These are phyloP conservation scores for Terfezia boudieri DNA, from an alignment of 495 filamentous ascomycete species.

Conservation along the genomic window DNA sequence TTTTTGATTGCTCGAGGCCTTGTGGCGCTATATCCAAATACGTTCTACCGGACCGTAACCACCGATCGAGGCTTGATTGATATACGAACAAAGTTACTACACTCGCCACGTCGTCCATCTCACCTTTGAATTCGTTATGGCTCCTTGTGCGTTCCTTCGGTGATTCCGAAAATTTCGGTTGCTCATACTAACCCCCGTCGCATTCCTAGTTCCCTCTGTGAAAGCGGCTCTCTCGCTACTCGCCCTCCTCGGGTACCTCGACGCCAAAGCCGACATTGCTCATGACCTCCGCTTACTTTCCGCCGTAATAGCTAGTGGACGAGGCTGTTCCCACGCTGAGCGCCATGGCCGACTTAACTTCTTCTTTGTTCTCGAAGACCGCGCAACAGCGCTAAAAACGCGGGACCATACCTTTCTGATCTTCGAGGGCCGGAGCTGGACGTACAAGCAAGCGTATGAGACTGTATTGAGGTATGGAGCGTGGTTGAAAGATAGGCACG, in stretches of 20 bases:
- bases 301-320: conserved; percentile 23
- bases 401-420: conserved; percentile 39
- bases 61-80: too few species aligned
- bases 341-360: conserved; percentile 39
- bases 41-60: too few species aligned
- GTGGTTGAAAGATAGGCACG: conserved; percentile 53
- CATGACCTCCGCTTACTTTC: conserved; percentile 41
- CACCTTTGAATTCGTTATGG: too few species aligned
- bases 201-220: too few species aligned
- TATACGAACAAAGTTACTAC: too few species aligned
- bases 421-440: conserved; percentile 54
- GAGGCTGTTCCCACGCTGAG: conserved; percentile 25
- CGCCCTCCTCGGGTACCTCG: conserved; percentile 55
- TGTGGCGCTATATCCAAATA: too few species aligned
- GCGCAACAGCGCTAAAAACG: conserved; percentile 32
- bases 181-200: too few species aligned
- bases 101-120: too few species aligned
- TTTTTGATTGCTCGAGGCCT: too few species aligned
- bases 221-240: conserved; percentile 22
- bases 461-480: conserved; percentile 52
- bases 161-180: too few species aligned
- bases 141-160: too few species aligned
- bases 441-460: conserved; percentile 61
- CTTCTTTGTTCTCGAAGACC: conserved; percentile 60
- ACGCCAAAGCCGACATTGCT: conserved; percentile 43